Evolutionary conservation across 2,329 filamentous ascomycete genomes (phyloP), one percentile per base, ranked within the genome.

Genomic region (Fusarium chuoi): DNA sequence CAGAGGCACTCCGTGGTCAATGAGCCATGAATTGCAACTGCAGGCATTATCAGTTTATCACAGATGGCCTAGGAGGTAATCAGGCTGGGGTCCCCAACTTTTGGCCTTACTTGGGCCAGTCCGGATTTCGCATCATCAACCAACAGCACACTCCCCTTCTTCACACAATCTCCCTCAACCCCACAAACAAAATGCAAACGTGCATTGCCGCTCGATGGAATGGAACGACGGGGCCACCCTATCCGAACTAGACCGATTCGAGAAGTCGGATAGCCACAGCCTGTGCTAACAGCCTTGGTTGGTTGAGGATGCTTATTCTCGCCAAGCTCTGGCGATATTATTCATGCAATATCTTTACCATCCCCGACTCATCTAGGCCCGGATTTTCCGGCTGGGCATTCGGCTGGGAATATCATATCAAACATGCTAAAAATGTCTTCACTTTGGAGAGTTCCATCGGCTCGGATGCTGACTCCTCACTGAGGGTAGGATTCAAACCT

Each of bases 61-160:
- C 18, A 38, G 49, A 42, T 45, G 39, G 38, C 33, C 61, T 56
- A 56, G 51, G 45, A 57, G 38, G 35, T 39, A 63, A 60, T 42
- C 58, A 64, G 42, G 51, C 38, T 62, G 68, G 70, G 63, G 70
- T 65, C 72, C 60, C 71, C 71, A 69, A 70, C 71, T 75, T 75
- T 65, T 74, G 45, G 38, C 56, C 60, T 45, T 49, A 30, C 42
- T 26, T 45, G 44, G 46, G 55, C 57, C 60, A 49, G 70, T 35
- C 71, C 41, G 58, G 55, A 46, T 56, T 59, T 45, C 58, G 60
- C 60, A 75, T 74, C 72, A 72, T 74, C 72, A 72, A 74, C 60
- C 44, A 57, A 42, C 64, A 52, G 17, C 41, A 17, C 36, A 41
- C 38, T 57, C 45, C 45, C 44, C 22, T 68, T 68, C 35, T 42